A percentile compares a stretch with the other conserved stretches of the same genome.
These are phyloP conservation scores for Avicennia marina DNA, from an alignment of 257 asterid species.

Conservation along the genomic window DNA sequence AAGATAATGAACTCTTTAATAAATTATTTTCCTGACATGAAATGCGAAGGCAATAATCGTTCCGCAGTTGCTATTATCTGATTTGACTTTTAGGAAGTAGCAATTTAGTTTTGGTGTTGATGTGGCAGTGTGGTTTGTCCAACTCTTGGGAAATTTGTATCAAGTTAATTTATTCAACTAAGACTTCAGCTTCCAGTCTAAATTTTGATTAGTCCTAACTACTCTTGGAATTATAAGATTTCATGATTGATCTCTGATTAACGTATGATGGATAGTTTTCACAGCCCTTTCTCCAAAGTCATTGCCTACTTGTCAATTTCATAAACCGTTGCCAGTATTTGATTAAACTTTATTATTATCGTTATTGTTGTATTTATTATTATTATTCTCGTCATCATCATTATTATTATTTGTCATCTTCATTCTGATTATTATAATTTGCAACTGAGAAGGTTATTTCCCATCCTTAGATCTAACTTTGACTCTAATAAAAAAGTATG, in stretches of 20 bases:
- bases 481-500: not conserved
- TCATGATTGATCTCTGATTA: not conserved
- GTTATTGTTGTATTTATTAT: no score
- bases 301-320: constrained; percentile 7
- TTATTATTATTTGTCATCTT: no score
- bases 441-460: not conserved
- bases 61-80: no score
- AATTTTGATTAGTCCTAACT: constrained; percentile 1
- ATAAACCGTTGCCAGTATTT: not conserved
- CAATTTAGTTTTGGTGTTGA: no score
- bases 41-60: no score
- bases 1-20: no score
- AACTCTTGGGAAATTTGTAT: constrained; percentile 6
- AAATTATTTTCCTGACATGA: no score
- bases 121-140: constrained; percentile 14
- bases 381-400: no score
- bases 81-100: no score
- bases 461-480: not conserved
- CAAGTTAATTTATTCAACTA: not conserved
- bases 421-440: no score
- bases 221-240: constrained; percentile 5
- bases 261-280: not conserved
- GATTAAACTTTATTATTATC: no score
- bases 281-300: constrained; percentile 9
- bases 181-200: not conserved